These are phyloP conservation scores for Fusarium lyarnte DNA, from an alignment of 2,329 filamentous ascomycete species.

Conservation along the genomic window DNA sequence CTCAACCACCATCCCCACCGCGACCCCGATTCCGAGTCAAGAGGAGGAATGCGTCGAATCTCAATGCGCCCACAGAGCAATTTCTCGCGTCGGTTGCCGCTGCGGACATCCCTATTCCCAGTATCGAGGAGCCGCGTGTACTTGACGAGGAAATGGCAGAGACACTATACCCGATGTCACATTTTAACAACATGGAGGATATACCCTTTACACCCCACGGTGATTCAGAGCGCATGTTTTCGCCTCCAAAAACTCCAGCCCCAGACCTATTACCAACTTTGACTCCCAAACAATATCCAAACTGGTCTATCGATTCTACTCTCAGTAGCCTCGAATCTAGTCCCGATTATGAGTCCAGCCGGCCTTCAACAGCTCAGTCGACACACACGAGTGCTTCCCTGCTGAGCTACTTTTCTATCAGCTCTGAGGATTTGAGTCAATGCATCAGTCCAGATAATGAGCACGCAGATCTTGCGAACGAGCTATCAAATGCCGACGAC, in stretches of 20 bases:
- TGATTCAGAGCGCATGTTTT: slow-evolving; percentile 55
- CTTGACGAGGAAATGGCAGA: slow-evolving; percentile 57
- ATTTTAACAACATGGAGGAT: slow-evolving; percentile 48
- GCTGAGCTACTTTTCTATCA: slow-evolving; percentile 65
- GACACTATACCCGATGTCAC: slow-evolving; percentile 48
- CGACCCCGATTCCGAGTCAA: slow-evolving; percentile 65
- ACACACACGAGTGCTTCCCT: slow-evolving; percentile 67
- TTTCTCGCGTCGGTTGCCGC: slow-evolving; percentile 74
- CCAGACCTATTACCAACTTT: slow-evolving; percentile 57
- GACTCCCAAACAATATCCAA: slow-evolving; percentile 61
- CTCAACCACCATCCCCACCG: slow-evolving; percentile 59
- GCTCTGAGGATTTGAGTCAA: slow-evolving; percentile 64
- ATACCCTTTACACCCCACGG: slow-evolving; percentile 44
- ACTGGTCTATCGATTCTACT: slow-evolving; percentile 67
- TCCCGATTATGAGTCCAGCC: slow-evolving; percentile 67
- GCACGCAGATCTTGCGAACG: slow-evolving; percentile 37
- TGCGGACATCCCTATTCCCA: slow-evolving; percentile 71
- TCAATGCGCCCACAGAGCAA: slow-evolving; percentile 69
- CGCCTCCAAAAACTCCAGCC: slow-evolving; percentile 69
- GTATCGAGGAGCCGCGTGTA: slow-evolving; percentile 66
- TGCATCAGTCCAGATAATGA: slow-evolving; percentile 62
- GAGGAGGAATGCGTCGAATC: slow-evolving; percentile 62
- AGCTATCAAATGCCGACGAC: slow-evolving; percentile 43
- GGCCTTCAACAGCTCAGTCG: slow-evolving; percentile 68
- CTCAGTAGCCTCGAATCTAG: slow-evolving; percentile 68